Evolutionary conservation across 2,329 filamentous ascomycete species (phyloP), one percentile per base, ranked within the genome.

Genomic region (Cercospora nicotianae): DNA sequence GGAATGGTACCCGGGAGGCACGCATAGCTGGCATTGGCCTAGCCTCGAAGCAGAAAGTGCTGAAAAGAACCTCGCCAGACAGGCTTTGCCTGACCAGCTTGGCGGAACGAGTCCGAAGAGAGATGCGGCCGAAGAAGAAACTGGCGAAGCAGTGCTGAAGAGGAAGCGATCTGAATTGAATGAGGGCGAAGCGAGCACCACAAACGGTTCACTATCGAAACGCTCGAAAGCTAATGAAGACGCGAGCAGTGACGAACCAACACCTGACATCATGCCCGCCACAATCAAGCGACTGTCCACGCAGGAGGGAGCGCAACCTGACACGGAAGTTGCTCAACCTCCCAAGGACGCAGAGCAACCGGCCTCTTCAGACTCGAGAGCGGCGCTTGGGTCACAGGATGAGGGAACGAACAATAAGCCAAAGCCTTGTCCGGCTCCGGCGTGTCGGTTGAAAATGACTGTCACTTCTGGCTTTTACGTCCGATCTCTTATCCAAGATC

Each of bases 401-500:
- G 26, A 20, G 23, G 20, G 55, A 6, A 36, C 60, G 16, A 28
- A 33, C 16, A 51, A 23, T 18, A 16, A 33, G 55, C 53, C 59
- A 48, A 28, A 59, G 23, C 73, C 73, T 9, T 79, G 77, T 64
- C 74, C 74, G n/a, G 77, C 93, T 1, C 88, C 94, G 1, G 95
- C 94, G 0, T 91, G 88, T 60, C 90, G 88, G 76, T 88, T 99
- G 68, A 89, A 91, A 66, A 93, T 99, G 87, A 96, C 92, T 0
- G 94, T 97, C 62, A 93, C 93, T 1, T 96, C 93, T 0, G 95
- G 95, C 45, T 99, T 97, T 84, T 99, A 99, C 79, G 94, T 99
- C 13, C 91, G 95, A 70, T 96, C 91, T 67, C 88, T 99, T 73
- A 94, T 93, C 74, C 93, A 98, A 77, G 95, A 99, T 75, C 85